Percentiles rank a stretch among this genome's conserved stretches.
phyloP scores from a whole-genome alignment of 345 rosid species.

The Trapa bicornis region DNA sequence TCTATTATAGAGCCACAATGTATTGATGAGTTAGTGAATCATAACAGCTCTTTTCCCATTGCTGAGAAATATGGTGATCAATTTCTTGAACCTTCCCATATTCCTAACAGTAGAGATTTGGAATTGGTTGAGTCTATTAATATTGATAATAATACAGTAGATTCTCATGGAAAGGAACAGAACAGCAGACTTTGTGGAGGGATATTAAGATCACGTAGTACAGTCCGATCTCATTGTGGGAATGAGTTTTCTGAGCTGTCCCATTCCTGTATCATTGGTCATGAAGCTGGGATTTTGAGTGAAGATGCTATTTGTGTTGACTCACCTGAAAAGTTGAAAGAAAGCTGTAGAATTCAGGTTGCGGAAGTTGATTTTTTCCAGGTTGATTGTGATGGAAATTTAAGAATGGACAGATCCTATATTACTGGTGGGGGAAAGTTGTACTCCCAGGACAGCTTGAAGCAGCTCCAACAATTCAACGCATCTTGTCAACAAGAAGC shows the following conservation, averaged over 20 bases:
- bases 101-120: not conserved
- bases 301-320: slow-evolving; percentile 4
- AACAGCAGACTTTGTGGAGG: slow-evolving; percentile 16
- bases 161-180: slow-evolving; percentile 19
- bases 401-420: not conserved
- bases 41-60: not conserved
- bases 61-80: not conserved
- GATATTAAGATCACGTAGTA: slow-evolving; percentile 12
- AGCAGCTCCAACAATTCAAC: not conserved
- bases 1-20: not conserved
- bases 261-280: not conserved
- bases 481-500: not conserved
- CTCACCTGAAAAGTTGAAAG: not conserved
- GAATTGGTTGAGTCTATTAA: not conserved
- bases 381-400: not conserved
- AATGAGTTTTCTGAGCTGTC: slow-evolving; percentile 1
- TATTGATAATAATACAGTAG: slow-evolving; percentile 7
- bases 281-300: not conserved
- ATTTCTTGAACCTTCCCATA: not conserved
- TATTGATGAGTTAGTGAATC: not conserved
- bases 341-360: not conserved
- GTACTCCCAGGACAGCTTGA: not conserved
- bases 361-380: not conserved
- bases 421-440: slow-evolving; percentile 1
- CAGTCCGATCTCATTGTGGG: not conserved